Percentiles rank a stretch among this genome's conserved stretches.
Conservation (phyloP, 441 rosid genomes). For the Mallotus repandus region DNA sequence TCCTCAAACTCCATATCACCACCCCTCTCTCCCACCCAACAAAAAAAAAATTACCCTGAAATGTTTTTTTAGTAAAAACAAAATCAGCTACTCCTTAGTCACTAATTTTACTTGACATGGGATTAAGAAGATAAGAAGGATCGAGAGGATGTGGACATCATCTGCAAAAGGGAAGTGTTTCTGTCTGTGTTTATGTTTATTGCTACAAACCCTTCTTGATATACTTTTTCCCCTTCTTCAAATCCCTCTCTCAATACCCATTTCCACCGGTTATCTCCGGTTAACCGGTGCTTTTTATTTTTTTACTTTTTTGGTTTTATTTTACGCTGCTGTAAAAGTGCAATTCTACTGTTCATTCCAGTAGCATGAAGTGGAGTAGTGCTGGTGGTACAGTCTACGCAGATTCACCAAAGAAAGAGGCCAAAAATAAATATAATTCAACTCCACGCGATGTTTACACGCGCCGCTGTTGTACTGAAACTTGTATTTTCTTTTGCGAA, state of each 20-base stretch:
- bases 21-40: not conserved
- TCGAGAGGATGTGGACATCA: constrained; percentile 52
- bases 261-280: constrained; percentile 18
- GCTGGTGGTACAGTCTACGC: constrained; percentile 28
- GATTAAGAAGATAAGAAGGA: constrained; percentile 36
- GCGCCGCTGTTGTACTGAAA: too few relatives aligned
- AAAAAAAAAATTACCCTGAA: not conserved
- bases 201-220: constrained; percentile 13
- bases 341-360: not conserved
- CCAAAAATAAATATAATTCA: too few relatives aligned
- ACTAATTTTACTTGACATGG: constrained; percentile 11
- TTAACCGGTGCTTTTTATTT: not conserved
- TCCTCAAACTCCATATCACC: constrained; percentile 62
- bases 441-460: too few relatives aligned
- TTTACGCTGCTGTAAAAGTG: constrained; percentile 28
- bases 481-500: too few relatives aligned
- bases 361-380: constrained; percentile 9
- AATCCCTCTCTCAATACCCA: not conserved
- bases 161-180: constrained; percentile 30
- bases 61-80: constrained; percentile 8
- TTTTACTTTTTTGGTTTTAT: not conserved
- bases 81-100: constrained; percentile 4
- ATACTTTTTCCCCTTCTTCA: constrained; percentile 22
- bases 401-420: constrained; percentile 12
- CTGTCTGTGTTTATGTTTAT: too few relatives aligned